Evolutionary conservation across 2,329 filamentous ascomycete genomes (phyloP), one percentile per base, ranked within the genome.

Genomic region (Aureobasidium sp.): DNA sequence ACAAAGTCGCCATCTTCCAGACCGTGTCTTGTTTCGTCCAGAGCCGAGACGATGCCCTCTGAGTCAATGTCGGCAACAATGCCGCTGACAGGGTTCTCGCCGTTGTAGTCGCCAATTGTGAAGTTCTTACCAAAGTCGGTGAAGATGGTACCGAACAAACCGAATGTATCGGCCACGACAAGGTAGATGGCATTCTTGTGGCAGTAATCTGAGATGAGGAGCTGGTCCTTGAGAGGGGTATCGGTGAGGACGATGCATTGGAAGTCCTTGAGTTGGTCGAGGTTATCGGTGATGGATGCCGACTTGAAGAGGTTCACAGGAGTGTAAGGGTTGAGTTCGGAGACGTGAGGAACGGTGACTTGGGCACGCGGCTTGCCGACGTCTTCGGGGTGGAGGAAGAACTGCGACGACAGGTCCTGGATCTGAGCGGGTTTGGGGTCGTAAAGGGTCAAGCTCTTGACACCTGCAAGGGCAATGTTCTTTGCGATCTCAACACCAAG

Each of bases 401-500:
- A 99, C 76, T 99, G 94, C 47, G 94, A 90, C 44, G 94, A 97
- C 37, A 99, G 86, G 72, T 99, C 94, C 69, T 90, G 83, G 68
- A 97, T 88, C 67, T 86, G 82, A 59, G 90, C 88, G 45, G 90
- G 90, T 52, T 87, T 85, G 50, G 94, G 93, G 73, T 99, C 94
- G 79, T 91, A 90, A 61, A 99, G 83, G 1, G 93, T 94, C 68
- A 99, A 79, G 72, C 92, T 97, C 83, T 99, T 99, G 77, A 99
- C 94, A 74, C 94, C 94, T 69, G 94, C 94, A 69, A 99, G 87
- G 63, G 94, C 94, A 71, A 99, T 91, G 72, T 99, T 99, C 83
- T 99, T 99, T 71, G 94, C 93, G 69, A 99, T 94, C 78, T 99
- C 94, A 61, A 97, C 93, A 79, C 94, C 94, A 44, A 99, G 84